Base-by-base conservation (phyloP, 2,329 filamentous ascomycete species). In the Aspergillus flavus region DNA sequence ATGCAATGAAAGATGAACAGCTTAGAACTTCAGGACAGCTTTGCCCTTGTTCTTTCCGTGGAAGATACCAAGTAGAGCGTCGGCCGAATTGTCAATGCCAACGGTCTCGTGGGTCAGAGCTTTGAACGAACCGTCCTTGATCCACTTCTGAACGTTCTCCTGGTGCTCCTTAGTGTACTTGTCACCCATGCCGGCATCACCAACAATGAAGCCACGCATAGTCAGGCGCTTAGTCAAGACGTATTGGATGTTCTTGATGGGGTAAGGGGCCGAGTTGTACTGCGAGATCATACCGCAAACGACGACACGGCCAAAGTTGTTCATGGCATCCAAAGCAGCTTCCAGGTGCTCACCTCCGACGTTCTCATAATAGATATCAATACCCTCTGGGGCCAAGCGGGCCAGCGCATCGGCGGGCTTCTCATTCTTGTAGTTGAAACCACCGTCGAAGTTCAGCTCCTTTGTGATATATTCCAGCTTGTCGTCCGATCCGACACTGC, bases 401-500 rank as follows among this genome's bases (percentile, higher is more conserved):
- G 82, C 78, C 61, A 96, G 83, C 0, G 91, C 92, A 12, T 89
- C 89, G 0, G 79, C 73, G 0, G 91, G 85, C 69, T 85, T 86
- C 81, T 95, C 91, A 69, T 87, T 93, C 85, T 95, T 94, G 84
- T 96, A 96, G 83, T 96, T 95, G 71, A 94, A 95, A 10, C 89
- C 92, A 19, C 77, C 85, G 72, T 93, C 89, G 73, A 93, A 93
- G 30, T 84, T 83, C 39, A 93, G 84, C 56, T 91, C 87, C 60
- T 90, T 87, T 61, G 77, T 81, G 75, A 93, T 90, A 76, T 88
- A 95, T 23, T 91, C 86, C 28, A 93, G 83, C 82, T 96, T 96
- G 72, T 91, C 89, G 72, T 94, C 90, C 21, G 87, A 87, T 3
- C 93, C 92, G 12, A 93, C 92, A 58, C 88, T 92, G 21, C 92